These are phyloP conservation scores for Diospyros lotus DNA, from an alignment of 148 eudicot species.

Conservation along the genomic window DNA sequence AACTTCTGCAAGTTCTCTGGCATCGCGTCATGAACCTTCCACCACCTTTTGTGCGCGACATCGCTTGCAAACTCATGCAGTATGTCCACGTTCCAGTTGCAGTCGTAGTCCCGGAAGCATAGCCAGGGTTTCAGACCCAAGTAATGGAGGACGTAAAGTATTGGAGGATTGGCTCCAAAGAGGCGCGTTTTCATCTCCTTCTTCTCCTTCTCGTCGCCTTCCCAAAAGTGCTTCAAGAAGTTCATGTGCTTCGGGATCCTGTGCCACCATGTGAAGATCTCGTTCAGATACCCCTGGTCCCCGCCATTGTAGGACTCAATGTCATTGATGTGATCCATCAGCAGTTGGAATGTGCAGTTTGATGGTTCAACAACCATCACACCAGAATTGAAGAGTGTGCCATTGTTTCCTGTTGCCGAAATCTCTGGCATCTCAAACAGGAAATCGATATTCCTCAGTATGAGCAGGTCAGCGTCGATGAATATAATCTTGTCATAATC, in stretches of 20 bases:
- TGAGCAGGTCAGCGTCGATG: constrained; percentile 84
- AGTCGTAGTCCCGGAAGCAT: constrained; percentile 87
- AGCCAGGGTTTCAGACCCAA: constrained; percentile 90
- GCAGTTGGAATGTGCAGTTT: constrained; percentile 71
- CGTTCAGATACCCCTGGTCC: constrained; percentile 89
- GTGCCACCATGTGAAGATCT: constrained; percentile 97
- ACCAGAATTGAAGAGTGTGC: constrained; percentile 82
- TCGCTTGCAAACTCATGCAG: constrained; percentile 88
- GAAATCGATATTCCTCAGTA: constrained; percentile 81
- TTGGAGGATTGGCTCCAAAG: constrained; percentile 80
- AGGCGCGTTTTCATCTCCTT: constrained; percentile 63
- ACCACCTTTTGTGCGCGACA: constrained; percentile 75
- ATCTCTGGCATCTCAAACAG: constrained; percentile 80
- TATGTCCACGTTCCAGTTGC: constrained; percentile 82
- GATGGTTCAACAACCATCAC: constrained; percentile 97
- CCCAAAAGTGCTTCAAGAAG: constrained; percentile 80
- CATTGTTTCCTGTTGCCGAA: constrained; percentile 77
- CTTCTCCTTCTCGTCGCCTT: constrained; percentile 70
- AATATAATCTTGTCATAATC: constrained; percentile 91
- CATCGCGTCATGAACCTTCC: constrained; percentile 94
- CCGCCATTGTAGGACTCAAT: constrained; percentile 92
- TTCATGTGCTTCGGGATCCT: constrained; percentile 83
- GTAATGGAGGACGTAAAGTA: constrained; percentile 76
- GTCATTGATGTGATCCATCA: constrained; percentile 83
- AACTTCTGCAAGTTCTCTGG: constrained; percentile 68